These are phyloP conservation scores for Sordariomycetes sp. DNA, from an alignment of 2,329 filamentous ascomycete genomes.

Conservation along the genomic window DNA sequence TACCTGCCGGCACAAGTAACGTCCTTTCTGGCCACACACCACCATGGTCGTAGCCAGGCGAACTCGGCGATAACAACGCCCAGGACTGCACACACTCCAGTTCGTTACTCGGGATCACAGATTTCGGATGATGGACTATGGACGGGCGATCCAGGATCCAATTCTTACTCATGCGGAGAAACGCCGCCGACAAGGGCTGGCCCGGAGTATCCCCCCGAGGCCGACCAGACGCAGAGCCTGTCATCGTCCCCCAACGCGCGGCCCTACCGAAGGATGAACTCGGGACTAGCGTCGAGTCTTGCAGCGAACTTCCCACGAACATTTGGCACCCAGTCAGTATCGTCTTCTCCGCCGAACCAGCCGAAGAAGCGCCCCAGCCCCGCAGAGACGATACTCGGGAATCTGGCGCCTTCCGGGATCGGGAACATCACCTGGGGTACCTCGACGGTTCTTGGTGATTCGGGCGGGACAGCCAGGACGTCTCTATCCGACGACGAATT, in stretches of 20 bases:
- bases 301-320: conserved; percentile 42
- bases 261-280: conserved; percentile 41
- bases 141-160: conserved; percentile 41
- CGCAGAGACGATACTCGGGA: conserved; percentile 47
- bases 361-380: conserved; percentile 47
- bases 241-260: conserved; percentile 50
- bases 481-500: conserved; percentile 45
- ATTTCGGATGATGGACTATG: conserved; percentile 45
- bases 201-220: conserved; percentile 30
- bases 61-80: conserved; percentile 47
- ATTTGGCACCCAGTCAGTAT: conserved; percentile 19
- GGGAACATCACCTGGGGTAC: conserved; percentile 1
- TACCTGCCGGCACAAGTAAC: conserved; percentile 50
- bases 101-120: conserved; percentile 42
- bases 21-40: not conserved
- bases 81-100: conserved; percentile 43
- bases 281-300: conserved; percentile 44
- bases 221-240: conserved; percentile 33
- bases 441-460: not conserved
- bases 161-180: conserved; percentile 51
- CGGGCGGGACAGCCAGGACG: conserved; percentile 14
- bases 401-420: conserved; percentile 32
- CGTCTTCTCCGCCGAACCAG: conserved; percentile 32
- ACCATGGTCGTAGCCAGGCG: conserved; percentile 33
- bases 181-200: conserved; percentile 44